Conservation (phyloP, 2,329 filamentous ascomycete genomes). For the Phoma sp. region DNA sequence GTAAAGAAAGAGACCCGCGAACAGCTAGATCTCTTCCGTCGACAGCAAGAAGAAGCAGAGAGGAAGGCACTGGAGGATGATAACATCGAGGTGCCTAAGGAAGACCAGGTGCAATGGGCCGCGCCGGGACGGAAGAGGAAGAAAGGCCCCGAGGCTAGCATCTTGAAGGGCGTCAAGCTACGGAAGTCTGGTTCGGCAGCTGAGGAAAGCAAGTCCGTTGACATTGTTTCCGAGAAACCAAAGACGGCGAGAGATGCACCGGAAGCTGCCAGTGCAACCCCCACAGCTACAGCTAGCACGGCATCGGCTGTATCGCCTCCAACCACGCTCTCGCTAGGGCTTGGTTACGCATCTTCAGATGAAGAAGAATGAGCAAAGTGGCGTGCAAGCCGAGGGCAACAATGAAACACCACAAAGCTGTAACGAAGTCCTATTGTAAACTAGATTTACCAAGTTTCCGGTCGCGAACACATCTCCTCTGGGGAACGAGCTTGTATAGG, state of each 20-base stretch:
- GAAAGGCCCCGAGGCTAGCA: slow-evolving; percentile 48
- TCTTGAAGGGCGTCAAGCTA: slow-evolving; percentile 54
- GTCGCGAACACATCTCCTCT: neutral
- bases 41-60: slow-evolving; percentile 65
- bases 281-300: slow-evolving; percentile 7
- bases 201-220: slow-evolving; percentile 17
- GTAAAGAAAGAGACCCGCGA: slow-evolving; percentile 65
- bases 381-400: neutral
- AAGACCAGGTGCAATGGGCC: slow-evolving; percentile 57
- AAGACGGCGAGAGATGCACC: neutral
- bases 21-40: slow-evolving; percentile 64
- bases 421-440: neutral
- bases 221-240: slow-evolving; percentile 2
- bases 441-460: neutral
- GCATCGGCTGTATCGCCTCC: slow-evolving; percentile 21
- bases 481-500: neutral
- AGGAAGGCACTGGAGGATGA: slow-evolving; percentile 53
- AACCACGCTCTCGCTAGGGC: slow-evolving; percentile 38
- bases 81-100: slow-evolving; percentile 42
- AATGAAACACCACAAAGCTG: neutral
- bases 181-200: slow-evolving; percentile 43
- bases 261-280: neutral
- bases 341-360: slow-evolving; percentile 54
- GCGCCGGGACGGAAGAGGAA: slow-evolving; percentile 60
- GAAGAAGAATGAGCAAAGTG: slow-evolving; percentile 45